Evolutionary conservation across 108 stramenopile genomes (phyloP).

Genomic region (Nannochloropsis gaditana): DNA sequence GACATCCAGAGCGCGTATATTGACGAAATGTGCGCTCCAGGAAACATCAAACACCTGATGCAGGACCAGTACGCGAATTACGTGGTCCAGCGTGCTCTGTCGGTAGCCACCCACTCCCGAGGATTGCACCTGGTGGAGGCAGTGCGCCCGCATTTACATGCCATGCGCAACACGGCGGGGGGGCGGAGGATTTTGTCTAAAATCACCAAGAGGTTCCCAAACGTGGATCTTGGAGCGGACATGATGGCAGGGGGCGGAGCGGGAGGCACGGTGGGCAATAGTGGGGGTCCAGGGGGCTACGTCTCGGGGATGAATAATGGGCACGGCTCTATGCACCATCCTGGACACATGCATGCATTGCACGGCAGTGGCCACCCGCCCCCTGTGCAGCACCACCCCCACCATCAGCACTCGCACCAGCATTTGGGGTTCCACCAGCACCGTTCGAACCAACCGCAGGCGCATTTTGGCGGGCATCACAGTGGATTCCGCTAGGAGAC

Average conservation of each 20-base stretch:
- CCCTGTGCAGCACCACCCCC: not conserved
- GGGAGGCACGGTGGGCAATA: not conserved
- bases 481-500: not conserved
- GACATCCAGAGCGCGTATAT: slow-evolving; percentile 72
- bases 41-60: slow-evolving; percentile 74
- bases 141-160: slow-evolving; percentile 81
- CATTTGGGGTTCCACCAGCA: not conserved
- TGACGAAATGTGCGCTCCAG: slow-evolving; percentile 72
- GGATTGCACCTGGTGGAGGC: slow-evolving; percentile 83
- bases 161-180: slow-evolving; percentile 85
- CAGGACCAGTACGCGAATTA: slow-evolving; percentile 96
- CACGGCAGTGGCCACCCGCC: not conserved
- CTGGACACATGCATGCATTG: not conserved
- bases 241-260: not conserved
- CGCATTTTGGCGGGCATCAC: not conserved
- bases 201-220: slow-evolving; percentile 85
- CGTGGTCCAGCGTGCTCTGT: slow-evolving; percentile 84
- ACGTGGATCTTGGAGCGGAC: slow-evolving; percentile 54
- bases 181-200: slow-evolving; percentile 84
- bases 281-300: not conserved
- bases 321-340: not conserved
- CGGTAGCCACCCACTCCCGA: slow-evolving; percentile 79
- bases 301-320: not conserved
- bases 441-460: not conserved
- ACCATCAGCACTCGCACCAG: not conserved